Conservation (phyloP, 257 asterid genomes). For the Verbena officinalis region DNA sequence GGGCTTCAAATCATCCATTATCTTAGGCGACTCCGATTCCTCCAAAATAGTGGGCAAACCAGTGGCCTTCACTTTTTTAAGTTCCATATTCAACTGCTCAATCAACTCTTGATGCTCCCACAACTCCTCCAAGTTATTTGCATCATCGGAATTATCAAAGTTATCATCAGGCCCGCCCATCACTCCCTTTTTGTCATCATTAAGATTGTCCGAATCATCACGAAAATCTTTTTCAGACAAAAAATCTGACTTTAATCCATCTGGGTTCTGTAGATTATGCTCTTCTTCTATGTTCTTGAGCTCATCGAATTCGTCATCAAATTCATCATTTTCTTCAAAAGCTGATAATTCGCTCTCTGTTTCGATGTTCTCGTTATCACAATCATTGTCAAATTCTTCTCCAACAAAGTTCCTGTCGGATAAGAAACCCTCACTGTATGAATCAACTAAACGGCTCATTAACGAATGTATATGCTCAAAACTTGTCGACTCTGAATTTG, state of each 20-base stretch:
- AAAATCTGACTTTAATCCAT: slow-evolving; percentile 34
- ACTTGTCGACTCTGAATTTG: slow-evolving; percentile 43
- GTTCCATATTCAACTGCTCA: slow-evolving; percentile 89
- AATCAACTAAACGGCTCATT: slow-evolving; percentile 37
- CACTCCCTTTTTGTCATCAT: not conserved
- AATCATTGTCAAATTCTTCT: slow-evolving; percentile 32
- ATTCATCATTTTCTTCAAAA: slow-evolving; percentile 37
- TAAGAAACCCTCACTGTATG: slow-evolving; percentile 51
- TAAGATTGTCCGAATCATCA: slow-evolving; percentile 26
- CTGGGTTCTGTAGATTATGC: slow-evolving; percentile 5
- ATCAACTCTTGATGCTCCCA: slow-evolving; percentile 99
- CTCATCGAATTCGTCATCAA: slow-evolving; percentile 51
- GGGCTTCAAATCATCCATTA: slow-evolving; percentile 76
- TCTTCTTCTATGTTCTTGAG: slow-evolving; percentile 37
- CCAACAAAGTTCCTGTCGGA: slow-evolving; percentile 67
- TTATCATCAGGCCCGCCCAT: slow-evolving; percentile 20
- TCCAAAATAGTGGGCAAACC: slow-evolving; percentile 93
- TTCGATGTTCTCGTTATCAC: slow-evolving; percentile 20
- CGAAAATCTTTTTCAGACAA: slow-evolving; percentile 44
- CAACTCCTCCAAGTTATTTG: slow-evolving; percentile 64
- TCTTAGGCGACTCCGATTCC: slow-evolving; percentile 81
- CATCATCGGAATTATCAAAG: slow-evolving; percentile 46
- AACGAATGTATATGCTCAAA: slow-evolving; percentile 36
- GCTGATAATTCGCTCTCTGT: slow-evolving; percentile 33
- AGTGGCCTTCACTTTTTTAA: slow-evolving; percentile 70